A percentile compares a stretch with the other conserved stretches of the same genome.
These are phyloP conservation scores for Oryza nivara DNA, from an alignment of 176 grass and related monocot genomes.

Conservation along the genomic window DNA sequence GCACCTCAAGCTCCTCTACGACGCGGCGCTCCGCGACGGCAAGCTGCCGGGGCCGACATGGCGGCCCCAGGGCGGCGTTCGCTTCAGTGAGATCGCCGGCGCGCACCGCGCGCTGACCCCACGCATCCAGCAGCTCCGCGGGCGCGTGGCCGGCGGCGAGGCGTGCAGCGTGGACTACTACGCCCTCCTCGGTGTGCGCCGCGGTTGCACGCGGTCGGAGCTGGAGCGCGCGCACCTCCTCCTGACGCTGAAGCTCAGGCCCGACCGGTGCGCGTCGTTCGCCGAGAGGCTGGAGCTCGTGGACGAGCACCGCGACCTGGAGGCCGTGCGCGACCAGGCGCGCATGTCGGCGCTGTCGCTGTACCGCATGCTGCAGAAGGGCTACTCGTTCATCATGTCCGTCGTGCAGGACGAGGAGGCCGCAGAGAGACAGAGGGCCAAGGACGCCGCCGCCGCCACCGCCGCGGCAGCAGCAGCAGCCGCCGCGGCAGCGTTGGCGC, in stretches of 20 bases:
- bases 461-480: background rate
- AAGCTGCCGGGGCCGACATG: slow-evolving; percentile 64
- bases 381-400: slow-evolving; percentile 68
- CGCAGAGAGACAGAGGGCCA: slow-evolving; percentile 48
- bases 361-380: slow-evolving; percentile 93
- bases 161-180: slow-evolving; percentile 75
- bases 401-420: slow-evolving; percentile 56
- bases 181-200: slow-evolving; percentile 59
- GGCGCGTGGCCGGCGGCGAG: slow-evolving; percentile 54
- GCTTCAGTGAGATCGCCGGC: slow-evolving; percentile 64
- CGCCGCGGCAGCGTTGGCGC: background rate
- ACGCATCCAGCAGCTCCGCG: slow-evolving; percentile 68
- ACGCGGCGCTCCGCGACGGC: slow-evolving; percentile 83
- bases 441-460: slow-evolving; percentile 28
- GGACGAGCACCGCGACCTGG: slow-evolving; percentile 84
- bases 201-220: slow-evolving; percentile 70
- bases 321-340: slow-evolving; percentile 80
- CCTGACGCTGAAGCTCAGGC: slow-evolving; percentile 84
- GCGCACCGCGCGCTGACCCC: slow-evolving; percentile 61
- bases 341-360: slow-evolving; percentile 92
- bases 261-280: slow-evolving; percentile 72
- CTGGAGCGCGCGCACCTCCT: slow-evolving; percentile 77
- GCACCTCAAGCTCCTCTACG: slow-evolving; percentile 93
- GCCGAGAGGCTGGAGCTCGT: slow-evolving; percentile 80
- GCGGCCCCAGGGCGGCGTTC: slow-evolving; percentile 64